phyloP scores from a whole-genome alignment of 495 filamentous ascomycete genomes.

The Lasiosphaeris hirsuta region DNA sequence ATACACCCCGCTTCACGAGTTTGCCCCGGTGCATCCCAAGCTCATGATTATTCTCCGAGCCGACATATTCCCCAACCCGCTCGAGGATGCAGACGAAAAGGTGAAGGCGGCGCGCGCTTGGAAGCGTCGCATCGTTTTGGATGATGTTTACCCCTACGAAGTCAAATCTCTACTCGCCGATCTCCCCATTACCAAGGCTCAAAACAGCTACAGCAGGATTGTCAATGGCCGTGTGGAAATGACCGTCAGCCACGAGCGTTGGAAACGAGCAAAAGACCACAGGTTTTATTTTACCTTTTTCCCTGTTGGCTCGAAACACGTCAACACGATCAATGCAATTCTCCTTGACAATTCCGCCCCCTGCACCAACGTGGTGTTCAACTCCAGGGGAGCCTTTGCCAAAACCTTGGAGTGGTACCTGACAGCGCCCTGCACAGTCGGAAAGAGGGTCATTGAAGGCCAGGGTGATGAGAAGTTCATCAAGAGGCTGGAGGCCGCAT shows the following conservation, averaged over 20 bases:
- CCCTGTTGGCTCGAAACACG: conserved; percentile 29
- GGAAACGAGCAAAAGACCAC: conserved; percentile 14
- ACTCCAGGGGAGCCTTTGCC: conserved; percentile 14
- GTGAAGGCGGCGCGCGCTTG: conserved; percentile 12
- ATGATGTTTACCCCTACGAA: conserved; percentile 4
- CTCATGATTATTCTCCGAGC: conserved; percentile 48
- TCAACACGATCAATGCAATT: conserved; percentile 42
- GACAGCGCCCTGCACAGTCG: conserved; percentile 10
- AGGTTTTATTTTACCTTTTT: conserved; percentile 44
- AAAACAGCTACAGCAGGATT: conserved; percentile 36
- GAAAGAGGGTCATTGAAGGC: conserved; percentile 16
- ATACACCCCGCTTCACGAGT: conserved; percentile 33
- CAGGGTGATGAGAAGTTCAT: conserved; percentile 15
- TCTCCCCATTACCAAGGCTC: conserved; percentile 39
- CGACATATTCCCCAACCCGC: conserved; percentile 23
- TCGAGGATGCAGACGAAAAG: conserved; percentile 19
- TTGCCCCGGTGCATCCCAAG: conserved; percentile 48
- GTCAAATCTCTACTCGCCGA: conserved; percentile 29
- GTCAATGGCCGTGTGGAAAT: conserved; percentile 24
- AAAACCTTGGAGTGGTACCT: conserved; percentile 36
- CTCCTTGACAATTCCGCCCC: conserved; percentile 35
- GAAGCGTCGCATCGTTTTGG: neutral
- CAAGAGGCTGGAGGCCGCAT: conserved; percentile 25
- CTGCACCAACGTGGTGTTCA: conserved; percentile 31
- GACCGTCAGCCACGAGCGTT: conserved; percentile 15